Conservation (phyloP, 2,329 filamentous ascomycete species). For the Cadophora sp. region DNA sequence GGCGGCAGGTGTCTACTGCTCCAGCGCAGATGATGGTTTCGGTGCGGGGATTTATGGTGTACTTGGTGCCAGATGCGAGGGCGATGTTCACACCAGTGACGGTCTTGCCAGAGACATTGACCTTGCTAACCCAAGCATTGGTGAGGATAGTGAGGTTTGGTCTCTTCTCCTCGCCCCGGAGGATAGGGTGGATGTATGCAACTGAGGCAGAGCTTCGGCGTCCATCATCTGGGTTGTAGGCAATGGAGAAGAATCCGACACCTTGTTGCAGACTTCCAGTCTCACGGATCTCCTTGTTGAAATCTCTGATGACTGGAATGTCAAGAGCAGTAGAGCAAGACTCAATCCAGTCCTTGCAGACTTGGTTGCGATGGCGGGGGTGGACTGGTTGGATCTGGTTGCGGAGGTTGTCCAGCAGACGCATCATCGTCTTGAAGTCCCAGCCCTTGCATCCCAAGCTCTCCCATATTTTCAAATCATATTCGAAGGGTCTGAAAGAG, state of each 20-base stretch:
- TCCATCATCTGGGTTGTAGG: constrained; percentile 90
- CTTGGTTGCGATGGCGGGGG: constrained; percentile 83
- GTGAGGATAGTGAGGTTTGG: constrained; percentile 87
- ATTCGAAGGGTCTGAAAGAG: constrained; percentile 89
- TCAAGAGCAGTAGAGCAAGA: constrained; percentile 79
- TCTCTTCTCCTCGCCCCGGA: constrained; percentile 80
- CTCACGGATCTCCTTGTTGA: constrained; percentile 82
- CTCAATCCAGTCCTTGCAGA: constrained; percentile 89
- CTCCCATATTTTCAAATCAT: constrained; percentile 87
- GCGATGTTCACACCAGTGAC: constrained; percentile 78
- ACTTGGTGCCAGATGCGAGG: constrained; percentile 58
- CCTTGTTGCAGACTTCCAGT: constrained; percentile 76
- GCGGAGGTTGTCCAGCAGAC: constrained; percentile 81
- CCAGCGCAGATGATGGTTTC: constrained; percentile 67
- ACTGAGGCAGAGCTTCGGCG: constrained; percentile 85
- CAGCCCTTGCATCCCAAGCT: constrained; percentile 82
- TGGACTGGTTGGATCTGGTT: constrained; percentile 93
- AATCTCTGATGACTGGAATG: constrained; percentile 83
- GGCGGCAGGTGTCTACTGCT: constrained; percentile 47
- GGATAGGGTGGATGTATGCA: constrained; percentile 91
- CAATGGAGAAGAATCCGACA: constrained; percentile 89
- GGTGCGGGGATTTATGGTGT: constrained; percentile 67
- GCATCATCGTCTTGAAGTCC: constrained; percentile 85
- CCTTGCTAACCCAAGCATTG: constrained; percentile 84
- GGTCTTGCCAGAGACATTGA: constrained; percentile 73